Evolutionary conservation across 352 stramenopile species (phyloP), one percentile per base, ranked within the genome.

Genomic region (Saprolegnia diclina): DNA sequence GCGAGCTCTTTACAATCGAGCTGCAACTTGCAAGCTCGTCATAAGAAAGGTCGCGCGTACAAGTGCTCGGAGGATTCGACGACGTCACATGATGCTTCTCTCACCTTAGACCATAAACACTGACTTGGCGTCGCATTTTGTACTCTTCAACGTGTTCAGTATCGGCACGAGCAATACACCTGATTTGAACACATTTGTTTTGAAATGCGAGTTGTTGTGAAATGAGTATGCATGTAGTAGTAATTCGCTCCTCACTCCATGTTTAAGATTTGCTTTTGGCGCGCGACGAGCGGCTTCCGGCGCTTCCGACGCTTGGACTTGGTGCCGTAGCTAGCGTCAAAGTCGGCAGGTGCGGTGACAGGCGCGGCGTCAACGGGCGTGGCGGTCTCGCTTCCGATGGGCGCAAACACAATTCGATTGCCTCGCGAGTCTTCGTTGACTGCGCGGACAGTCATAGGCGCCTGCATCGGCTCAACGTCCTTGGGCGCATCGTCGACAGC

Each of bases 351-450:
- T 1, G 3, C 7, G 2, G 40, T 40, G 5, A 66, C 44, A 37
- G 35, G 9, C 18, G 18, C 40, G n/a, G 29, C 24, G 40, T 32
- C 42, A 18, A 21, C 19, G 14, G 4, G 7, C 0, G 14, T 55
- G 14, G 21, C 18, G 32, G 37, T 29, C 11, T 7, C n/a, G n/a
- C 57, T 35, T 35, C 29, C 57, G 5, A 66, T 22, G 24, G 57
- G 57, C 26, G 52, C 35, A 4, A 66, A 66, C 9, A 66, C 21
- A 22, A 66, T 54, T 22, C 38, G 38, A 22, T 66, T 66, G 13
- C 57, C 57, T 21, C 38, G 37, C 21, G 57, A 66, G 57, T 66
- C 57, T 50, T 66, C 57, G 57, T 66, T 42, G 38, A 66, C 26
- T 19, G 57, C 57, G 11, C 57, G 40, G 7, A 42, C 35, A 26